Percentiles rank a stretch among this genome's conserved stretches.
Conservation (phyloP, 495 filamentous ascomycete species). For the Neohortaea acidophila region DNA sequence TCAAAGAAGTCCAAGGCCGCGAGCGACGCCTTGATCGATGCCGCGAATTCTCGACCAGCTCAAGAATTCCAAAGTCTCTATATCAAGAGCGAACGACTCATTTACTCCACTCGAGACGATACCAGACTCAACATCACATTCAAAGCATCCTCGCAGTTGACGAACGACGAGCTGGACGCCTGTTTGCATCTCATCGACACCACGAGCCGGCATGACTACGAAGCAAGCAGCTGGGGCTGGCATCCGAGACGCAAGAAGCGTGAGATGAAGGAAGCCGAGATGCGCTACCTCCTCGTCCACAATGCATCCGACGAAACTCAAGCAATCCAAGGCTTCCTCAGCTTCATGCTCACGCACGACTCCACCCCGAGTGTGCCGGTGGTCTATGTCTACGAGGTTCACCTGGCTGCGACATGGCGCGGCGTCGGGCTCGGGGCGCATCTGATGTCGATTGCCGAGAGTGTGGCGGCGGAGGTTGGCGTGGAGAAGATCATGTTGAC, state of each 20-base stretch:
- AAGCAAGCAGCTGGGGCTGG: slow-evolving; percentile 51
- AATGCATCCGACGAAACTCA: neutral
- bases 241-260: slow-evolving; percentile 47
- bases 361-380: slow-evolving; percentile 59
- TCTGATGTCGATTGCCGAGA: slow-evolving; percentile 23
- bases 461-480: slow-evolving; percentile 21
- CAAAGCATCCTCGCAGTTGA: slow-evolving; percentile 33
- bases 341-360: slow-evolving; percentile 73
- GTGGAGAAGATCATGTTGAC: slow-evolving; percentile 74
- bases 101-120: slow-evolving; percentile 3
- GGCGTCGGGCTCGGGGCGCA: slow-evolving; percentile 30
- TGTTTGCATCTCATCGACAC: slow-evolving; percentile 58
- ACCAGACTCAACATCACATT: slow-evolving; percentile 29
- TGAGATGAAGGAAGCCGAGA: slow-evolving; percentile 61
- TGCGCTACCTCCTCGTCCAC: slow-evolving; percentile 27
- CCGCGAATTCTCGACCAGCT: neutral
- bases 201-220: slow-evolving; percentile 56
- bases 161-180: slow-evolving; percentile 37
- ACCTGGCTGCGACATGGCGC: slow-evolving; percentile 43
- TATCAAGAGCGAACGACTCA: slow-evolving; percentile 25
- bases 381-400: slow-evolving; percentile 80
- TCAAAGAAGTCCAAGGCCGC: too few species aligned
- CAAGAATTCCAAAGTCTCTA: neutral
- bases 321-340: slow-evolving; percentile 45
- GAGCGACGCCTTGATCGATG: slow-evolving; percentile 4